Percentiles rank a stretch among this genome's conserved stretches.
Conservation (phyloP, 371 early-diverging fungal species). For the Mortierella sp. region DNA sequence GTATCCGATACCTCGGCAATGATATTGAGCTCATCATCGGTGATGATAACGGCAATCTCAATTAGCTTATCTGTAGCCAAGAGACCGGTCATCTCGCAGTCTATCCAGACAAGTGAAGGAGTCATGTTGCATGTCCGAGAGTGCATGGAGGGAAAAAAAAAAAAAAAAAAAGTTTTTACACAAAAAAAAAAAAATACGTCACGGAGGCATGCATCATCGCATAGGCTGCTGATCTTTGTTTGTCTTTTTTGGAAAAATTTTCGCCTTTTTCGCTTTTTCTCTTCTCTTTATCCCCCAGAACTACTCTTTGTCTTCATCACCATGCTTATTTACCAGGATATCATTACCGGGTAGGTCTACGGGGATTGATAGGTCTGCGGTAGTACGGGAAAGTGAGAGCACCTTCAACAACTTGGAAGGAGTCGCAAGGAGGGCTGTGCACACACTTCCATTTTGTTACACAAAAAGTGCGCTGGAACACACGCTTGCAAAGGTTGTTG, state of each 20-base stretch:
- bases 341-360: constrained; percentile 66
- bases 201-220: too few relatives aligned
- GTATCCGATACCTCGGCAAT: constrained; percentile 72
- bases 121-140: too few relatives aligned
- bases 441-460: too few relatives aligned
- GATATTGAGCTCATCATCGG: constrained; percentile 85
- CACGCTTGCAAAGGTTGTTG: too few relatives aligned
- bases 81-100: constrained; percentile 89
- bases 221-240: constrained; percentile 3
- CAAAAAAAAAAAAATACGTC: too few relatives aligned
- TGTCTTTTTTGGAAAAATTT: constrained; percentile 16
- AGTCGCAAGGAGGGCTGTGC: too few relatives aligned
- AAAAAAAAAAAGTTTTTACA: too few relatives aligned
- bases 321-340: constrained; percentile 76
- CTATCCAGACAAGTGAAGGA: constrained; percentile 89
- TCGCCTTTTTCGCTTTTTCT: constrained; percentile 6
- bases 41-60: constrained; percentile 90
- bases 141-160: too few relatives aligned
- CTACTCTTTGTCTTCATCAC: neutral
- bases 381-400: neutral
- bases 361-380: too few relatives aligned
- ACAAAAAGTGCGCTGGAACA: too few relatives aligned
- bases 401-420: neutral
- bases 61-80: constrained; percentile 80
- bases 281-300: neutral